Evolutionary conservation across 257 asterid genomes (phyloP).

Genomic region (Leonotis leonurus): DNA sequence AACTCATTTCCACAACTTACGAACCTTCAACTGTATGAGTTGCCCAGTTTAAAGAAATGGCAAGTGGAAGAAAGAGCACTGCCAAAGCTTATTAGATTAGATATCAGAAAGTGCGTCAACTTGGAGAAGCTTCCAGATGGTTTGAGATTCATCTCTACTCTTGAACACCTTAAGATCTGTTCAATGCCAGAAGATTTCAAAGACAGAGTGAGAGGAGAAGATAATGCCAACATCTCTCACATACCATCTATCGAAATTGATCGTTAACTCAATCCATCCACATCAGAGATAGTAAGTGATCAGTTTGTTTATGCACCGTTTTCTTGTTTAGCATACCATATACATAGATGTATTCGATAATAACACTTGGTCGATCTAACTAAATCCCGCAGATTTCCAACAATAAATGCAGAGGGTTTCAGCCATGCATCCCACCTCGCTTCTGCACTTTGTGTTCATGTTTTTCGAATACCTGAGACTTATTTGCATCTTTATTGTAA

Average conservation of each 20-base stretch:
- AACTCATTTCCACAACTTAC: neutral
- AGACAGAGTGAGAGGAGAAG: neutral
- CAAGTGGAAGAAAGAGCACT: neutral
- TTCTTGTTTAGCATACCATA: too few relatives aligned
- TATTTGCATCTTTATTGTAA: too few relatives aligned
- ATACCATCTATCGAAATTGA: neutral
- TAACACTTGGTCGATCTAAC: too few relatives aligned
- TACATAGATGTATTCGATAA: too few relatives aligned
- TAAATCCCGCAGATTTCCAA: too few relatives aligned
- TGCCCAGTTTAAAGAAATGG: neutral
- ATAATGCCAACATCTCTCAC: neutral
- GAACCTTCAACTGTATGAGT: fast-evolving
- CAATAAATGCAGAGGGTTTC: too few relatives aligned
- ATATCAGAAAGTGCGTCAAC: neutral
- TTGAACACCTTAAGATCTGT: neutral
- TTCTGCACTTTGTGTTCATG: too few relatives aligned
- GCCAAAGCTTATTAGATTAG: neutral
- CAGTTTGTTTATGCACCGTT: too few relatives aligned
- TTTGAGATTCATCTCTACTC: neutral
- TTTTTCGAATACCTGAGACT: too few relatives aligned
- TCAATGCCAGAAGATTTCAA: neutral
- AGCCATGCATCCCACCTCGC: too few relatives aligned
- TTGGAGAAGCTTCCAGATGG: neutral
- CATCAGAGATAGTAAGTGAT: too few relatives aligned
- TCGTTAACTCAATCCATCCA: too few relatives aligned